phyloP scores from a whole-genome alignment of 257 asterid genomes.

The Vinca minor region DNA sequence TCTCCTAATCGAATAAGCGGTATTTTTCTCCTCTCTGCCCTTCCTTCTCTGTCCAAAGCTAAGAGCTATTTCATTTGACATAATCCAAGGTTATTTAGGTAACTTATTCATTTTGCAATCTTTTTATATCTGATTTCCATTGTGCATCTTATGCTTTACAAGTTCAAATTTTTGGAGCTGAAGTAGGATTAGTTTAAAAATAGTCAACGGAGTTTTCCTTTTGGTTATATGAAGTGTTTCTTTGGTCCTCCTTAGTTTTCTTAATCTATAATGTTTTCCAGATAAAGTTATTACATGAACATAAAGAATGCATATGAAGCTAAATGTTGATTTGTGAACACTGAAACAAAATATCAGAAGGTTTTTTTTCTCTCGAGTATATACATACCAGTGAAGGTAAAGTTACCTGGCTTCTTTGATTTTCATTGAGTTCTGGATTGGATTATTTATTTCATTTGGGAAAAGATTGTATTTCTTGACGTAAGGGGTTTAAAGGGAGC shows the following conservation, averaged over 20 bases:
- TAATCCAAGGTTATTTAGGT: background rate
- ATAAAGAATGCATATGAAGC: background rate
- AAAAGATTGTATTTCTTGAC: too few species aligned
- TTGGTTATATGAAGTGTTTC: background rate
- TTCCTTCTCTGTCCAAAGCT: background rate
- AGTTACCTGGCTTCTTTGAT: too few species aligned
- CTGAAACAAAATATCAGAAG: too few species aligned
- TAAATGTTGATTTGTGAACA: too few species aligned
- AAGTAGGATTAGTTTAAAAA: background rate
- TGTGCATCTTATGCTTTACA: background rate
- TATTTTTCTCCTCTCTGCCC: background rate
- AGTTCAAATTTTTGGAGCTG: background rate
- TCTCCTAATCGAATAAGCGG: background rate
- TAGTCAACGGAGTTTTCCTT: background rate
- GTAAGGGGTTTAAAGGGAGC: too few species aligned
- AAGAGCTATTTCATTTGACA: background rate
- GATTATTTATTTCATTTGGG: too few species aligned
- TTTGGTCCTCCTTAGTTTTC: background rate
- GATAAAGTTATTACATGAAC: background rate
- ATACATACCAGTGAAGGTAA: too few species aligned
- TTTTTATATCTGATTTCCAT: too few species aligned
- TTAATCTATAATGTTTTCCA: background rate
- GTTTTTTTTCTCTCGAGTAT: too few species aligned
- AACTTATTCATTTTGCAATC: background rate
- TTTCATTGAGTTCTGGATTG: too few species aligned